phyloP scores from a whole-genome alignment of 192 early-diverging fungal species.

The Anaeromyces robustus region DNA sequence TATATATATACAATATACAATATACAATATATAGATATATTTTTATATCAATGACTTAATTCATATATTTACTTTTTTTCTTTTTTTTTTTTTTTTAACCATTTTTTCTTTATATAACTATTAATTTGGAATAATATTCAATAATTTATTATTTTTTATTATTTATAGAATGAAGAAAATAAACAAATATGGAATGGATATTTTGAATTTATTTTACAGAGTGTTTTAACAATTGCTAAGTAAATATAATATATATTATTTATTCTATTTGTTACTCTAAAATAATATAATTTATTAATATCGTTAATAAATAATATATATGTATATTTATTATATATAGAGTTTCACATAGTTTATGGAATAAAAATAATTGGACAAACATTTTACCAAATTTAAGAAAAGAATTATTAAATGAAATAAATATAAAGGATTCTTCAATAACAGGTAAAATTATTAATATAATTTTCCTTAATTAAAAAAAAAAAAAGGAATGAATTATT shows the following conservation, averaged over 20 bases:
- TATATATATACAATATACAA: no score
- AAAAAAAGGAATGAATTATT: background rate
- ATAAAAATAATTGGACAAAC: background rate
- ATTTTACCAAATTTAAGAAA: background rate
- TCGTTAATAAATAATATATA: background rate
- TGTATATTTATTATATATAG: background rate
- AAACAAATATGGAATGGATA: background rate
- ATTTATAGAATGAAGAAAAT: background rate
- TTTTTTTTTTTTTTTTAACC: no score
- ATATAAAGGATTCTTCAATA: background rate
- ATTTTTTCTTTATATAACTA: no score
- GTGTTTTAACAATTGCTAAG: background rate
- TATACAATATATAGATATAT: no score
- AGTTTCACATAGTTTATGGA: background rate
- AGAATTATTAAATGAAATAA: background rate
- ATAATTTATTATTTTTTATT: background rate
- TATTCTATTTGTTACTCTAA: no score
- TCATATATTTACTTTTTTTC: no score
- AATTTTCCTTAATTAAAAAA: background rate
- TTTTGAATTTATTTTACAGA: background rate
- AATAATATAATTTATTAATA: background rate
- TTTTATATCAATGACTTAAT: no score
- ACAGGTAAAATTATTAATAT: background rate
- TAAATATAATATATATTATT: background rate
- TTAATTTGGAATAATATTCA: no score